phyloP scores from a whole-genome alignment of 2,329 filamentous ascomycete genomes.

The Curvularia spicifera region DNA sequence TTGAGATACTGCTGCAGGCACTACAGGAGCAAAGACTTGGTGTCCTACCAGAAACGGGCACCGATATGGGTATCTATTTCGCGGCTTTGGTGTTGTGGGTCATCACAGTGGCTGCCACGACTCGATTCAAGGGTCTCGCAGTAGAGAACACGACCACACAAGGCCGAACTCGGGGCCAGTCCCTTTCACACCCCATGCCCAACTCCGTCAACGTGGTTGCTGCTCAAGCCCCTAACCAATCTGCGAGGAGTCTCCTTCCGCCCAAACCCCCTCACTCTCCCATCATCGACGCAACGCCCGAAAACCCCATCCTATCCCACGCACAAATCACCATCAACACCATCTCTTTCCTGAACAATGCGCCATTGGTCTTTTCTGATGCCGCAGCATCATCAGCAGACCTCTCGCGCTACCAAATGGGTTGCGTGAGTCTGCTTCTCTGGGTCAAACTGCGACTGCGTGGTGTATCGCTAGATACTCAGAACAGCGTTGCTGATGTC shows the following conservation, averaged over 20 bases:
- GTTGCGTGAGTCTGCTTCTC: conserved; percentile 38
- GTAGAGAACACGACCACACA: conserved; percentile 10
- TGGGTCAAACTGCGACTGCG: conserved; percentile 44
- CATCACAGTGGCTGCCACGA: conserved; percentile 37
- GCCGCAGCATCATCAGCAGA: conserved; percentile 29
- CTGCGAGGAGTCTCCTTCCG: background rate
- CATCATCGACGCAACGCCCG: conserved; percentile 12
- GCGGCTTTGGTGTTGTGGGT: conserved; percentile 48
- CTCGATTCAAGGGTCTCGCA: conserved; percentile 22
- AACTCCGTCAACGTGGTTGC: conserved; percentile 12
- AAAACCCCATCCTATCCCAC: conserved; percentile 21
- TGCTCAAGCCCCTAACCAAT: background rate
- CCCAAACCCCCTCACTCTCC: conserved; percentile 25
- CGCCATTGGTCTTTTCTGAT: conserved; percentile 23
- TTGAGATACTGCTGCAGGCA: conserved; percentile 37
- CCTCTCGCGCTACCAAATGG: conserved; percentile 34
- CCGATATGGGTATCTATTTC: conserved; percentile 46
- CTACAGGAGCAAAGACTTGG: conserved; percentile 26
- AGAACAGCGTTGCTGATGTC: conserved; percentile 18
- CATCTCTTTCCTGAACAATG: conserved; percentile 35
- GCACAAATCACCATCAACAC: conserved; percentile 31
- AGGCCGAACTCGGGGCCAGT: conserved; percentile 22
- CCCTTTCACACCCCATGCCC: conserved; percentile 14
- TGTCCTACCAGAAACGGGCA: conserved; percentile 34
- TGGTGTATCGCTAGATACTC: conserved; percentile 25